These are phyloP conservation scores for Cercophora newfieldiana DNA, from an alignment of 495 filamentous ascomycete species.

Conservation along the genomic window DNA sequence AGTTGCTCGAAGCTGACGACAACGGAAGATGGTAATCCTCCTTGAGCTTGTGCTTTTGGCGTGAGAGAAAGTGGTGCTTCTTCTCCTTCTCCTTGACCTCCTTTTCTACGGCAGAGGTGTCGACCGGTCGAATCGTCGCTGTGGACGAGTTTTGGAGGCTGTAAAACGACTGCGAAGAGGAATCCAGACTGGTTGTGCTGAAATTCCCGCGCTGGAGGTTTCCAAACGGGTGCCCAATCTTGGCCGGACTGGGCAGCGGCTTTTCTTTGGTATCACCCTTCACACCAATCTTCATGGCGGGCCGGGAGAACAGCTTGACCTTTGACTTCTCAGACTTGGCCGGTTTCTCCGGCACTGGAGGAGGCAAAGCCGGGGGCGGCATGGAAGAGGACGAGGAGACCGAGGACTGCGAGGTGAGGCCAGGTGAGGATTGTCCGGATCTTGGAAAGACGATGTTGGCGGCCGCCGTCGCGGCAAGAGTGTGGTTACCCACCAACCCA, in stretches of 20 bases:
- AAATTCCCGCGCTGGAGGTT: constrained; percentile 67
- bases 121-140: constrained; percentile 64
- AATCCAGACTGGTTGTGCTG: constrained; percentile 77
- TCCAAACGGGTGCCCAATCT: constrained; percentile 63
- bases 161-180: constrained; percentile 72
- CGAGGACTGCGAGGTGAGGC: constrained; percentile 33
- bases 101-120: constrained; percentile 37
- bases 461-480: constrained; percentile 72
- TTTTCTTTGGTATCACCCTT: constrained; percentile 70
- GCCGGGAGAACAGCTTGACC: constrained; percentile 36
- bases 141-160: constrained; percentile 79
- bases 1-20: constrained; percentile 89
- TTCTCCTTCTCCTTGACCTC: constrained; percentile 64
- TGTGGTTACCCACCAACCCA: constrained; percentile 64
- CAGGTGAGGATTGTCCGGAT: constrained; percentile 53
- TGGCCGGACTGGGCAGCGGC: constrained; percentile 77
- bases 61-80: constrained; percentile 81
- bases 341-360: constrained; percentile 61
- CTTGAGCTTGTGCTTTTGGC: constrained; percentile 89
- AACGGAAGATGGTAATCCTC: constrained; percentile 78
- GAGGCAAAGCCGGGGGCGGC: constrained; percentile 30
- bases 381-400: constrained; percentile 23
- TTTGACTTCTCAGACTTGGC: constrained; percentile 73
- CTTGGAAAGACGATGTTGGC: constrained; percentile 86
- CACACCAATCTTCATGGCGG: constrained; percentile 39